These are phyloP conservation scores for Trametes cubensis DNA, from an alignment of 768 basidiomycete genomes.

Conservation along the genomic window DNA sequence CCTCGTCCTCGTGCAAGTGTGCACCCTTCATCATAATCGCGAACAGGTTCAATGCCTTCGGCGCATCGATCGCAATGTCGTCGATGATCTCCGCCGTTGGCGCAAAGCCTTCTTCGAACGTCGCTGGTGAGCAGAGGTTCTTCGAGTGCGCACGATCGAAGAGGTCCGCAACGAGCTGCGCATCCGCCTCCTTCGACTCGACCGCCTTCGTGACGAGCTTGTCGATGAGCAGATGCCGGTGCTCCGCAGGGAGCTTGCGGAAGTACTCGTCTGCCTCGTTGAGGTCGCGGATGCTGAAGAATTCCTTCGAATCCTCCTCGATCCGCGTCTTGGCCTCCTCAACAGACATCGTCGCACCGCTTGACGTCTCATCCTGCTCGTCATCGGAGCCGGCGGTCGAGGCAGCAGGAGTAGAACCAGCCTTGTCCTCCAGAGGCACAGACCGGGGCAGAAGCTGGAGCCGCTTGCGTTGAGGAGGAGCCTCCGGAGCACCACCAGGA, in stretches of 20 bases:
- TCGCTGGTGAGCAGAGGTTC: constrained; percentile 55
- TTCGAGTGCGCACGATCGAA: constrained; percentile 66
- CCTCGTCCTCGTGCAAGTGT: constrained; percentile 58
- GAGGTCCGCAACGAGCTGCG: constrained; percentile 74
- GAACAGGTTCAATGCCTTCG: constrained; percentile 78
- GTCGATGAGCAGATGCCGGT: constrained; percentile 70
- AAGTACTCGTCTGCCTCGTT: constrained; percentile 91
- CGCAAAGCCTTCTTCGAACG: constrained; percentile 76
- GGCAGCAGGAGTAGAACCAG: constrained; percentile 43
- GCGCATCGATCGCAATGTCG: constrained; percentile 89
- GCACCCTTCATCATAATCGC: constrained; percentile 75
- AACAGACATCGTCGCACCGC: constrained; percentile 57
- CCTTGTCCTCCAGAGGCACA: constrained; percentile 53
- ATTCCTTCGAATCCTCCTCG: constrained; percentile 81
- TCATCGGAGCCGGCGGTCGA: constrained; percentile 53
- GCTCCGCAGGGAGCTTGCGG: constrained; percentile 63
- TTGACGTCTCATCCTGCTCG: constrained; percentile 42
- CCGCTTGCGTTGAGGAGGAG: constrained; percentile 61
- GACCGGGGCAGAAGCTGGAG: constrained; percentile 79
- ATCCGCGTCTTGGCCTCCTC: constrained; percentile 75
- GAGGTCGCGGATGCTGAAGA: constrained; percentile 80
- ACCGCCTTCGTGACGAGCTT: constrained; percentile 66
- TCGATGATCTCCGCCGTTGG: constrained; percentile 77
- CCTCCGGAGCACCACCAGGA: constrained; percentile 48
- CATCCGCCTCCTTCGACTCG: constrained; percentile 81